Conservation (phyloP, 163 green algal species). For the Coccomyxa subellipsoidea region DNA sequence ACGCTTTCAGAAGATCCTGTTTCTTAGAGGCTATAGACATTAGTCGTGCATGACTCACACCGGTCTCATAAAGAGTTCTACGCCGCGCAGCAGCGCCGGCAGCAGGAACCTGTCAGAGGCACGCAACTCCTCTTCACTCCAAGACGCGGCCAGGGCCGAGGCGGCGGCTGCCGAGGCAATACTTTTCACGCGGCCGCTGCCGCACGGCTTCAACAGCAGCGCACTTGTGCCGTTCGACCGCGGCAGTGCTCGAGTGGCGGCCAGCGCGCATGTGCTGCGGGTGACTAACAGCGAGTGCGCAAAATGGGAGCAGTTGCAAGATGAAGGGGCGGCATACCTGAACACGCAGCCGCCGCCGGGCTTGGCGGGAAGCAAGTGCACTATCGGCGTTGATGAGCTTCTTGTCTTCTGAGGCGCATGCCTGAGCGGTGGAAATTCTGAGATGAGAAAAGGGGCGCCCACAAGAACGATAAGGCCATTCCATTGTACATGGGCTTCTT, state of each 20-base stretch:
- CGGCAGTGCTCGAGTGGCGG: background rate
- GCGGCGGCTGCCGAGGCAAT: background rate
- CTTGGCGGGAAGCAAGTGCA: background rate
- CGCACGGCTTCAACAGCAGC: background rate
- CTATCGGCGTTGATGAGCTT: background rate
- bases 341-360: background rate
- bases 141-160: no score
- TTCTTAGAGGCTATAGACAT: no score
- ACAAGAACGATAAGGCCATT: no score
- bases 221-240: background rate
- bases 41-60: no score
- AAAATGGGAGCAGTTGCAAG: background rate
- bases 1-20: no score
- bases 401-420: background rate
- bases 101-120: no score
- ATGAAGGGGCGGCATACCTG: background rate
- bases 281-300: background rate
- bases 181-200: background rate
- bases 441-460: no score
- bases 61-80: no score
- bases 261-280: background rate
- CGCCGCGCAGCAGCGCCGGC: no score
- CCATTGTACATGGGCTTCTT: no score
- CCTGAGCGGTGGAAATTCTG: no score
- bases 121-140: no score